These are phyloP conservation scores for Citrullus colocynthis DNA, from an alignment of 306 rosid species.

Conservation along the genomic window DNA sequence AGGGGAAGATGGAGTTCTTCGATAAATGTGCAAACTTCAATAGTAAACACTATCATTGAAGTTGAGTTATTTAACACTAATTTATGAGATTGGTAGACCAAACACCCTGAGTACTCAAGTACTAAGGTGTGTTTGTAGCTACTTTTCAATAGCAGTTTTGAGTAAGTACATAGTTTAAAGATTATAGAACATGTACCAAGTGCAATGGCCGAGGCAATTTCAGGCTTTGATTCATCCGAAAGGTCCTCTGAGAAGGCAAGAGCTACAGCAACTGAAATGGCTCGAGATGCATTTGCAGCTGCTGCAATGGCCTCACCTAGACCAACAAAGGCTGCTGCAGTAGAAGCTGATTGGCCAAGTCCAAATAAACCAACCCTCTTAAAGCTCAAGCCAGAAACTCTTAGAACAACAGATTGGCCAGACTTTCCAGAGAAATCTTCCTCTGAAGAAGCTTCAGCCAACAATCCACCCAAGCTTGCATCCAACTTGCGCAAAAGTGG, in stretches of 20 bases:
- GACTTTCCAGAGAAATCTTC: conserved; percentile 83
- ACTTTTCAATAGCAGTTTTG: neutral
- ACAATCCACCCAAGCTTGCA: conserved; percentile 59
- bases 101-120: too few relatives aligned
- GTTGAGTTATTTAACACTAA: too few relatives aligned
- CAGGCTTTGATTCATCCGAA: conserved; percentile 41
- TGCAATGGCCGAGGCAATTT: conserved; percentile 56
- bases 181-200: conserved; percentile 36
- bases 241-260: conserved; percentile 67
- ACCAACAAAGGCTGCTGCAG: conserved; percentile 34
- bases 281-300: conserved; percentile 60
- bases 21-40: too few relatives aligned
- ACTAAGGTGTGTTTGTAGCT: neutral
- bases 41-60: too few relatives aligned
- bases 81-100: too few relatives aligned
- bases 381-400: conserved; percentile 59
- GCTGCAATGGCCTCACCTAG: conserved; percentile 82
- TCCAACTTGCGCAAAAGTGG: conserved; percentile 58
- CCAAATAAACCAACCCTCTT: conserved; percentile 89
- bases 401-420: conserved; percentile 64
- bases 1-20: too few relatives aligned
- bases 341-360: conserved; percentile 59
- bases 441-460: conserved; percentile 76
- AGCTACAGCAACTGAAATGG: conserved; percentile 49
- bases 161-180: neutral